Evolutionary conservation across 805 yeast genomes (phyloP), one percentile per base, ranked within the genome.

Genomic region (Metschnikowia corniflorae): DNA sequence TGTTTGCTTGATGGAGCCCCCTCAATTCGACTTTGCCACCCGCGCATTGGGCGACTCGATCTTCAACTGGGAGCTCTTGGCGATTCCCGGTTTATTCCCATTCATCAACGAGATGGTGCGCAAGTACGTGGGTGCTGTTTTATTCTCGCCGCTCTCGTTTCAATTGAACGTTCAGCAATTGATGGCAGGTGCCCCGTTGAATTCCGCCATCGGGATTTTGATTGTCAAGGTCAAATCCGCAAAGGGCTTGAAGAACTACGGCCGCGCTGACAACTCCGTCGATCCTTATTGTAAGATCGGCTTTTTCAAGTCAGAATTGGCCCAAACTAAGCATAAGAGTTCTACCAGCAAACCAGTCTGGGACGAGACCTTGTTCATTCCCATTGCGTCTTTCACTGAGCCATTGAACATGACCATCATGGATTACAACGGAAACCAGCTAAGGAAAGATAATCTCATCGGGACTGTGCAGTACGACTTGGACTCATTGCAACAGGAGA

Each of bases 161-260:
- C 95, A 93, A 67, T 66, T 93, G 57, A 93, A 94, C 53, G 75
- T 93, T 30, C 95, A 94, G 56, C 96, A 88, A 64, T 67, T 93
- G 56, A 61, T 91, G 50, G 82, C 94, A 15, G 96, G 96, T 54
- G 75, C 79, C 42, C 81, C 91, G 29, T 60, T 78, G 37, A 81
- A 81, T 53, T 77, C 91, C 24, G 82, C 97, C 6, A 71, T 87
- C 49, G 99, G 99, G 64, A 85, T 93, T 21, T 63, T 93, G 44
- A 82, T 81, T 29, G 60, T 93, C 28, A 77, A 73, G 19, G 68
- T 83, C 25, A 78, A 80, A 50, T 66, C 74, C 29, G 96, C 95
- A 14, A 71, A 68, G 44, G 77, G 74, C 30, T 67, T 93, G 51
- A 78, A 73, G 50, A 85, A 87, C 37, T 79, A 83, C 42, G 81